These are phyloP conservation scores for Tetrahymena elliotti DNA, from an alignment of 73 alveolate genomes.

Conservation along the genomic window DNA sequence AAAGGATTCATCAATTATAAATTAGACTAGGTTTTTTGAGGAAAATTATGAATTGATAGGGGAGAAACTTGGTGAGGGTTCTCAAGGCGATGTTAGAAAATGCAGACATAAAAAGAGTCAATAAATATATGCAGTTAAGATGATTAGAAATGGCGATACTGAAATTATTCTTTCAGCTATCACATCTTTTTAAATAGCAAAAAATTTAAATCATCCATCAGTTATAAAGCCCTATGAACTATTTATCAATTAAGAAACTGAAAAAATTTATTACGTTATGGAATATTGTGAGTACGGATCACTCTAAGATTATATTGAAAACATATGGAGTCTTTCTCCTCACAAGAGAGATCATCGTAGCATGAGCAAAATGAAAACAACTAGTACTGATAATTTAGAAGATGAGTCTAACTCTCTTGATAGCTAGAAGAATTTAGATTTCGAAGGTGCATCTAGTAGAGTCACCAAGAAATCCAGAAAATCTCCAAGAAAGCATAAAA, in stretches of 20 bases:
- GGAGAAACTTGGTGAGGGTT: constrained; percentile 11
- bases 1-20: neutral
- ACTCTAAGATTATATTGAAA: constrained; percentile 7
- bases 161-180: constrained; percentile 17
- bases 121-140: constrained; percentile 25
- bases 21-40: neutral
- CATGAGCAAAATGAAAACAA: neutral
- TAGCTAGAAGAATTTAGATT: neutral
- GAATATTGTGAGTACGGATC: constrained; percentile 24
- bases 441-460: neutral
- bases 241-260: constrained; percentile 14
- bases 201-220: constrained; percentile 15
- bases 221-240: constrained; percentile 13
- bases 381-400: neutral
- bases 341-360: neutral
- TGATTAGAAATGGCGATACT: constrained; percentile 16
- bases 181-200: constrained; percentile 20
- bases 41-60: neutral
- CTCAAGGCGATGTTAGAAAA: constrained; percentile 16
- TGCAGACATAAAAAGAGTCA: constrained; percentile 9
- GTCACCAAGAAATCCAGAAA: neutral
- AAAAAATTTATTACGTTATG: constrained; percentile 26
- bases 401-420: neutral
- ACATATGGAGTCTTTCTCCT: neutral
- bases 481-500: neutral